Conservation (phyloP, 768 basidiomycete species). For the Amanita jacksonii region DNA sequence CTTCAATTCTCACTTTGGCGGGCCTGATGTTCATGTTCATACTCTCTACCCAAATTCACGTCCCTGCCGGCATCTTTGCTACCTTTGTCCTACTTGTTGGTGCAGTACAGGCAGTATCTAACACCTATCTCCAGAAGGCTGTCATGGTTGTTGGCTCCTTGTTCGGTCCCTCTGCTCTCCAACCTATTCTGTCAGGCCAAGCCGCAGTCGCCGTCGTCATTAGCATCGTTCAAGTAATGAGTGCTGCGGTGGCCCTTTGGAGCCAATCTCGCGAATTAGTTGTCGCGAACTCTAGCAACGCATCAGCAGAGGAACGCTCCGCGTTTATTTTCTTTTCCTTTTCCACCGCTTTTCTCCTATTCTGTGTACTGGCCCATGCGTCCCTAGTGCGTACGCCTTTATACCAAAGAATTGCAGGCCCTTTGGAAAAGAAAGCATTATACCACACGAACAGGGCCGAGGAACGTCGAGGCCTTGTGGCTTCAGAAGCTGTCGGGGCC, state of each 20-base stretch:
- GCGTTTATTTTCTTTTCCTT: slow-evolving; percentile 69
- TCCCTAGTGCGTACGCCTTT: slow-evolving; percentile 50
- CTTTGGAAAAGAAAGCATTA: slow-evolving; percentile 30
- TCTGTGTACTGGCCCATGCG: slow-evolving; percentile 41
- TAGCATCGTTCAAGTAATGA: slow-evolving; percentile 64
- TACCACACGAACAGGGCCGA: slow-evolving; percentile 12
- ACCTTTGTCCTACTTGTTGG: slow-evolving; percentile 56
- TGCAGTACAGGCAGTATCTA: slow-evolving; percentile 46
- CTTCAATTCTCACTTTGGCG: slow-evolving; percentile 39
- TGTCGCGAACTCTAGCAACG: slow-evolving; percentile 23
- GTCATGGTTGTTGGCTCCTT: slow-evolving; percentile 74
- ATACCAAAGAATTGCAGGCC: slow-evolving; percentile 46
- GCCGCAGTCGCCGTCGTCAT: slow-evolving; percentile 79
- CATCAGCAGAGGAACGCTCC: slow-evolving; percentile 52
- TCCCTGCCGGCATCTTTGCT: slow-evolving; percentile 50
- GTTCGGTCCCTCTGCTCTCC: slow-evolving; percentile 65
- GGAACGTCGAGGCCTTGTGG: slow-evolving; percentile 29
- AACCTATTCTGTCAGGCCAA: slow-evolving; percentile 75
- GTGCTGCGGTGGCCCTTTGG: slow-evolving; percentile 50
- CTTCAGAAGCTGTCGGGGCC: slow-evolving; percentile 14
- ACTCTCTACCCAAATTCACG: slow-evolving; percentile 52
- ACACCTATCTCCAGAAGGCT: slow-evolving; percentile 70
- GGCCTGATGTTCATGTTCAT: slow-evolving; percentile 50
- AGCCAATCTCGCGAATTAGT: slow-evolving; percentile 24
- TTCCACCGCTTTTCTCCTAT: slow-evolving; percentile 54